Evolutionary conservation across 2,329 filamentous ascomycete species (phyloP).

Genomic region (Trichoderma aggressivum): DNA sequence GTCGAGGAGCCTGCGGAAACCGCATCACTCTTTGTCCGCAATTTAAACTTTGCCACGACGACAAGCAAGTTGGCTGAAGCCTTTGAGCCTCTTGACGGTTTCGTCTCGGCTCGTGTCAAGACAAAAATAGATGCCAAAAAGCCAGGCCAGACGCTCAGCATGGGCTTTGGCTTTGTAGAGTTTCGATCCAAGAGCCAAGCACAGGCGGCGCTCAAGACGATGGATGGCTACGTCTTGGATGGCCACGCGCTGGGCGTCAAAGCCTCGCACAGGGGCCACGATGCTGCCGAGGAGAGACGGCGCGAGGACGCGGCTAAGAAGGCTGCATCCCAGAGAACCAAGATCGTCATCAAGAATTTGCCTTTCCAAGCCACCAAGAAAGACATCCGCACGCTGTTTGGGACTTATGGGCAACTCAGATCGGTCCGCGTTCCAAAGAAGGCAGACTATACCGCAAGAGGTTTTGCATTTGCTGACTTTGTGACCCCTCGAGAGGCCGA

Average conservation of each 20-base stretch:
- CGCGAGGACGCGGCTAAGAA: constrained; percentile 83
- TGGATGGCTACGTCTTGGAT: constrained; percentile 87
- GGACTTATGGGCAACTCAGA: constrained; percentile 85
- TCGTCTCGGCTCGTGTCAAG: constrained; percentile 85
- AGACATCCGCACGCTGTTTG: constrained; percentile 81
- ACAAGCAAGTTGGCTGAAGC: constrained; percentile 70
- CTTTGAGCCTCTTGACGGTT: constrained; percentile 81
- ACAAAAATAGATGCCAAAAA: constrained; percentile 92
- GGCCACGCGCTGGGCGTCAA: constrained; percentile 82
- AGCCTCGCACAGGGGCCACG: constrained; percentile 79
- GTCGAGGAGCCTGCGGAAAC: constrained; percentile 57
- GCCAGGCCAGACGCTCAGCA: constrained; percentile 81
- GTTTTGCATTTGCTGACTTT: constrained; percentile 97
- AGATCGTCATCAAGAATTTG: constrained; percentile 97
- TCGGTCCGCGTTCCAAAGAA: constrained; percentile 94
- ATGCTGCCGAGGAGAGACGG: constrained; percentile 82
- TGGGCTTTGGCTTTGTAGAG: constrained; percentile 96
- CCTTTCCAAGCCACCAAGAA: constrained; percentile 95
- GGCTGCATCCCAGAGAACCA: constrained; percentile 70
- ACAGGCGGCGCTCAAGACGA: constrained; percentile 72
- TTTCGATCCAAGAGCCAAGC: constrained; percentile 78
- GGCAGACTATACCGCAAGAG: constrained; percentile 81
- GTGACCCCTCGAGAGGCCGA: constrained; percentile 83
- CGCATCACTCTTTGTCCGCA: constrained; percentile 87
- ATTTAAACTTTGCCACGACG: constrained; percentile 88